Conservation (phyloP, 441 rosid species). For the Arabidopsis hybrid region DNA sequence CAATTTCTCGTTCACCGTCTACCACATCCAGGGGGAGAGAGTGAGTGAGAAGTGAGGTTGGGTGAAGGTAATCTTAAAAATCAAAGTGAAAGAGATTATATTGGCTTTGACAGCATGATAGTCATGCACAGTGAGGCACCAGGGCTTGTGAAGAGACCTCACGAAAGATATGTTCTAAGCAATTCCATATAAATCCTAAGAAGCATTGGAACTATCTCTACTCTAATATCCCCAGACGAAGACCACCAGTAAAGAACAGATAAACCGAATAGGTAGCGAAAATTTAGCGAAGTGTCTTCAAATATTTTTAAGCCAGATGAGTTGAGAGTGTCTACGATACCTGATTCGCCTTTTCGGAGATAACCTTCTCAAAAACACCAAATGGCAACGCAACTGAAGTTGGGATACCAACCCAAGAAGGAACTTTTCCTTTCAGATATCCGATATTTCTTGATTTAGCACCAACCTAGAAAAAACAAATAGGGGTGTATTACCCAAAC, state of each 20-base stretch:
- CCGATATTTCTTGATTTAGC: constrained; percentile 98
- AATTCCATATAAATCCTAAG: constrained; percentile 18
- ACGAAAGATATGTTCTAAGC: constrained; percentile 16
- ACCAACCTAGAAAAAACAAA: constrained; percentile 73
- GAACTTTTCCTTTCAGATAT: constrained; percentile 85
- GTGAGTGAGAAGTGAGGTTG: constrained; percentile 26
- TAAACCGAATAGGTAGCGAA: constrained; percentile 1
- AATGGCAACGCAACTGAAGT: constrained; percentile 98
- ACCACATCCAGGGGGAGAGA: constrained; percentile 41
- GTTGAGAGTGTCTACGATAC: constrained; percentile 51
- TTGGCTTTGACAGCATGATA: constrained; percentile 20
- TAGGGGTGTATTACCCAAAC: constrained; percentile 18
- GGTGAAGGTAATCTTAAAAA: constrained; percentile 16
- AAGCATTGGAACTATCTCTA: neutral
- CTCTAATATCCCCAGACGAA: constrained; percentile 10
- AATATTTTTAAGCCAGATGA: constrained; percentile 10
- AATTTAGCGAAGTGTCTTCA: neutral
- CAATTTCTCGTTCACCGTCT: constrained; percentile 79
- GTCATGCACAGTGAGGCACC: constrained; percentile 19
- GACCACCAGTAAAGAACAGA: constrained; percentile 26
- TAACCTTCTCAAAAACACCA: constrained; percentile 96
- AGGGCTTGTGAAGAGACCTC: constrained; percentile 2
- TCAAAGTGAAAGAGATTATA: constrained; percentile 9
- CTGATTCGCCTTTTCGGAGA: constrained; percentile 74
- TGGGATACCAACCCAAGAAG: constrained; percentile 96